Percentiles rank a stretch among this genome's conserved stretches.
These are phyloP conservation scores for Gentiana straminea DNA, from an alignment of 257 asterid species.

Conservation along the genomic window DNA sequence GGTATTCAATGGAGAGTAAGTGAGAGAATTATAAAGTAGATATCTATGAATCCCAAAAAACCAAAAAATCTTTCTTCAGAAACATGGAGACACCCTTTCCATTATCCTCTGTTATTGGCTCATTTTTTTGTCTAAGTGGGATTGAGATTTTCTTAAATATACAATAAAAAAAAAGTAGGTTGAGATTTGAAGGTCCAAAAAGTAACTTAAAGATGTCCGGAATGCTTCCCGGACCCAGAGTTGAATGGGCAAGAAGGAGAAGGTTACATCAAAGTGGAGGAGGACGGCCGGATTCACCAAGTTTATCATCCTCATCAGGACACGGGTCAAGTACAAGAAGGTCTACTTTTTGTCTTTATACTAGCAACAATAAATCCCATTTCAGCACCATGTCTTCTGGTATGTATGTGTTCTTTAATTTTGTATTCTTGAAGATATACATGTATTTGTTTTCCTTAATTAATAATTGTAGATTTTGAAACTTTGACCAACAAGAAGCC, in stretches of 20 bases:
- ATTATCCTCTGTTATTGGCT: no score
- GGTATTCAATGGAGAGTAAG: no score
- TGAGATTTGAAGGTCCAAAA: no score
- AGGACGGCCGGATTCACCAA: constrained; percentile 16
- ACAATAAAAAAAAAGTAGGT: no score
- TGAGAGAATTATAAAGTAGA: no score
- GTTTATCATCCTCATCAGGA: not conserved
- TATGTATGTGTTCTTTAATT: not conserved
- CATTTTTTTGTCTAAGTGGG: no score
- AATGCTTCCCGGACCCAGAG: constrained; percentile 42
- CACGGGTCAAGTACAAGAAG: constrained; percentile 19
- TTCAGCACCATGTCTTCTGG: constrained; percentile 26
- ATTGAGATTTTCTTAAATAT: no score
- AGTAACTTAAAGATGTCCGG: constrained; percentile 34
- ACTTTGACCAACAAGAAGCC: constrained; percentile 12
- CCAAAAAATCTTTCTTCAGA: no score
- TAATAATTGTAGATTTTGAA: no score
- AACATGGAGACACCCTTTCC: no score
- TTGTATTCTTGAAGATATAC: no score
- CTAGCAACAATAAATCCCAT: constrained; percentile 24
- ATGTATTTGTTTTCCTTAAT: not conserved
- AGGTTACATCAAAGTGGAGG: constrained; percentile 35
- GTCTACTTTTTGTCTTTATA: constrained; percentile 35
- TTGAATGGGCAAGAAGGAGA: constrained; percentile 55
- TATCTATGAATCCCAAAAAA: no score